Evolutionary conservation across 495 filamentous ascomycete genomes (phyloP), one percentile per base, ranked within the genome.

Genomic region (Lepidopterella palustris): DNA sequence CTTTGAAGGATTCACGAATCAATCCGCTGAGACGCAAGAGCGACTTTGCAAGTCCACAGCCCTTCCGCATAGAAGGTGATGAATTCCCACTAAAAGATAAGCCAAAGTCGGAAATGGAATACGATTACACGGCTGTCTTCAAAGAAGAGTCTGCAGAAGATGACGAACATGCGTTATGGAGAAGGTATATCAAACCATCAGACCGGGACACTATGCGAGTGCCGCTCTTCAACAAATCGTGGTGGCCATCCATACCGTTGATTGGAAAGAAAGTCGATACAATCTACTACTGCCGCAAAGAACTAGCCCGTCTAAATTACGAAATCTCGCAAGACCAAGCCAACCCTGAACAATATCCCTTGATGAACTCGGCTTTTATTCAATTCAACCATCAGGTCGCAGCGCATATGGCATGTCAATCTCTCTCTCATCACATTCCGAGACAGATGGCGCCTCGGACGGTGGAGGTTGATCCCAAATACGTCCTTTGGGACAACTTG

Each of bases 401-500:
- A 6, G 93, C 93, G 1, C 93, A 98, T 67, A 97, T 98, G 93
- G 92, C 92, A 58, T 96, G 90, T 71, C 93, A 98, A 72, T 80
- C 90, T 24, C 83, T 96, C 61, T 91, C 84, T 45, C 92, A 97
- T 66, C 93, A 98, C 67, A 71, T 93, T 5, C 95, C 95, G 1
- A 90, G 92, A 66, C 86, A 92, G 55, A 98, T 98, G 93, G 85
- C 89, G 3, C 95, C 93, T 26, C 87, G 93, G 21, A 81, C 87
- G 45, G 87, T 97, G 18, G 93, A 97, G 69, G 92, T 98, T 49
- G 90, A 89, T 27, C 93, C 93, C 0, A 84, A 88, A 56, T 92
- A 97, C 72, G 92, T 98, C 21, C 79, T 97, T 53, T 98, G 93
- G 93, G 88, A 95, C 60, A 98, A 98, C 71, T 92, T 98, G 88